These are phyloP conservation scores for Eucalyptus sp. DNA, from an alignment of 345 rosid species.

Conservation along the genomic window DNA sequence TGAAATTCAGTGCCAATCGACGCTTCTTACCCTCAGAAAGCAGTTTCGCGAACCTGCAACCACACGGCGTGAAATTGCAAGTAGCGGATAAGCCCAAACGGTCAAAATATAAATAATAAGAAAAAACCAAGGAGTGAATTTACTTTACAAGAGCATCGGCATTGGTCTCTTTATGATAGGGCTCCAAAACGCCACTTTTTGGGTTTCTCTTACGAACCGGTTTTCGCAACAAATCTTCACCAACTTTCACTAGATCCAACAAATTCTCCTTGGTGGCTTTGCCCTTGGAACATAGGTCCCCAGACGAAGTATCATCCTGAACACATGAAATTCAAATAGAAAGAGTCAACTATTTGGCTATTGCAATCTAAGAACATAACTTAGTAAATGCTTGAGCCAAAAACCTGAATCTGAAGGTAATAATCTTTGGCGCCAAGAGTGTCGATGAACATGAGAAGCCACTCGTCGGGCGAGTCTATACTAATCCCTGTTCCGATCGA, in stretches of 20 bases:
- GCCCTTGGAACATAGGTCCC: neutral
- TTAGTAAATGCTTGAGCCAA: neutral
- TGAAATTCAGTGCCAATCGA: too few species aligned
- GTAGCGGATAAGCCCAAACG: neutral
- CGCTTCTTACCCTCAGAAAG: neutral
- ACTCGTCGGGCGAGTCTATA: accelerated
- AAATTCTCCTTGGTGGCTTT: neutral
- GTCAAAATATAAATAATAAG: too few species aligned
- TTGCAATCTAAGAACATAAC: neutral
- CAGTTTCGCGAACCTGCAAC: neutral
- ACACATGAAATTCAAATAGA: neutral
- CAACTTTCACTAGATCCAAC: neutral
- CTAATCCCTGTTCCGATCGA: neutral
- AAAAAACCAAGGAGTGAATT: neutral
- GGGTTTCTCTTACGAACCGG: neutral
- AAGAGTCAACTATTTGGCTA: neutral
- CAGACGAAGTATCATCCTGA: neutral
- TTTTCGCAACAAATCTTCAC: neutral
- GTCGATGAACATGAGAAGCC: accelerated
- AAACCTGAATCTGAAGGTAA: neutral
- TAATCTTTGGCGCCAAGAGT: neutral
- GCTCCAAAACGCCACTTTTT: neutral
- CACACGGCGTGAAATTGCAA: neutral
- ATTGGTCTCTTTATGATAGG: neutral
- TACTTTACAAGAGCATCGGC: neutral